These are phyloP conservation scores for Chenopodium berlandieri DNA, from an alignment of 148 eudicot genomes.

Conservation along the genomic window DNA sequence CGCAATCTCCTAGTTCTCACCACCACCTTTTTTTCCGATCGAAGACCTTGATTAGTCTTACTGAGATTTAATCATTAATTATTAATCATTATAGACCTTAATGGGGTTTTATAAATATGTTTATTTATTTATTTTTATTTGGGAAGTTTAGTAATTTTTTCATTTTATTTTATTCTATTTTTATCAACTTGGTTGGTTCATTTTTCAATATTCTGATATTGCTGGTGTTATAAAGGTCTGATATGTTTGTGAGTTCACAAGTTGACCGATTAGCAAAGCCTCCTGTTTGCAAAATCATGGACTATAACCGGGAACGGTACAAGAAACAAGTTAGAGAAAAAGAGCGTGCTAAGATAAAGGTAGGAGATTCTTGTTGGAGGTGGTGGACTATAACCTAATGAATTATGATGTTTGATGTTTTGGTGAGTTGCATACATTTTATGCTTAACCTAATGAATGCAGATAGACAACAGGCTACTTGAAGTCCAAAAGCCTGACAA, in stretches of 20 bases:
- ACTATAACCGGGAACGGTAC: slow-evolving; percentile 65
- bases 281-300: slow-evolving; percentile 73
- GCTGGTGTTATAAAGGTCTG: not conserved
- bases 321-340: slow-evolving; percentile 47
- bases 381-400: not conserved
- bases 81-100: not conserved
- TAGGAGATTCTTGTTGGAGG: slow-evolving; percentile 16
- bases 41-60: not conserved
- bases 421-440: no score
- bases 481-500: slow-evolving; percentile 80
- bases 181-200: not conserved
- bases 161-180: no score
- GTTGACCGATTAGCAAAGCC: slow-evolving; percentile 59
- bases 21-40: not conserved
- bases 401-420: no score
- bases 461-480: slow-evolving; percentile 45
- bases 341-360: slow-evolving; percentile 67
- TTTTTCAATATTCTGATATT: not conserved
- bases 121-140: no score
- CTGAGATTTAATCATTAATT: not conserved
- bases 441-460: no score
- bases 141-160: not conserved
- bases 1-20: not conserved
- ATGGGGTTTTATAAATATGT: not conserved
- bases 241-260: slow-evolving; percentile 33